These are phyloP conservation scores for Globisporangium abappressorium DNA, from an alignment of 352 stramenopile species.

Conservation along the genomic window DNA sequence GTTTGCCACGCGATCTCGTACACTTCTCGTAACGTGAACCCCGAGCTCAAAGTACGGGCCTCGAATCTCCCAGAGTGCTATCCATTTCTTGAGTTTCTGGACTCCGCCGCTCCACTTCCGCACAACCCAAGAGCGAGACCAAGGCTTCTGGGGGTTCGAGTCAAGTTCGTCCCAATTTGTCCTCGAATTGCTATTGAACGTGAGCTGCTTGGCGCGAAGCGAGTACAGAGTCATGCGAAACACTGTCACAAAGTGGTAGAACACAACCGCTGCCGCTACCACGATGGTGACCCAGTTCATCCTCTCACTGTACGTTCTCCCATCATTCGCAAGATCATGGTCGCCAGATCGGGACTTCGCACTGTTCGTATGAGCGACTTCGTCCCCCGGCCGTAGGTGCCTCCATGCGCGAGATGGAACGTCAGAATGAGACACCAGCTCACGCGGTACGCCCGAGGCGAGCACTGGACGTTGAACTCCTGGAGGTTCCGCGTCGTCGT, in stretches of 20 bases:
- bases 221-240: not conserved
- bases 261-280: not conserved
- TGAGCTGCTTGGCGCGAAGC: not conserved
- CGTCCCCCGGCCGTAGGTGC: not conserved
- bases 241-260: not conserved
- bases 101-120: not conserved
- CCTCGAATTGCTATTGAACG: not conserved
- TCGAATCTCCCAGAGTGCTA: not conserved
- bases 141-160: not conserved
- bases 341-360: not conserved
- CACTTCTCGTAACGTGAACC: not conserved
- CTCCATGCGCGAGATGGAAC: not conserved
- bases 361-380: not conserved
- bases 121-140: not conserved
- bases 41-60: not conserved
- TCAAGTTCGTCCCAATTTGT: not conserved
- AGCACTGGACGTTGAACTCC: conserved; percentile 4
- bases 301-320: not conserved
- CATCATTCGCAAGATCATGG: not conserved
- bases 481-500: not conserved
- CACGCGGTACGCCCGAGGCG: not conserved
- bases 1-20: conserved; percentile 1
- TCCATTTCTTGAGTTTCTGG: not conserved
- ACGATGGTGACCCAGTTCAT: not conserved
- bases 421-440: not conserved